Percentiles rank a stretch among this genome's conserved stretches.
phyloP scores from a whole-genome alignment of 495 filamentous ascomycete species.

The Apodospora peruviana region DNA sequence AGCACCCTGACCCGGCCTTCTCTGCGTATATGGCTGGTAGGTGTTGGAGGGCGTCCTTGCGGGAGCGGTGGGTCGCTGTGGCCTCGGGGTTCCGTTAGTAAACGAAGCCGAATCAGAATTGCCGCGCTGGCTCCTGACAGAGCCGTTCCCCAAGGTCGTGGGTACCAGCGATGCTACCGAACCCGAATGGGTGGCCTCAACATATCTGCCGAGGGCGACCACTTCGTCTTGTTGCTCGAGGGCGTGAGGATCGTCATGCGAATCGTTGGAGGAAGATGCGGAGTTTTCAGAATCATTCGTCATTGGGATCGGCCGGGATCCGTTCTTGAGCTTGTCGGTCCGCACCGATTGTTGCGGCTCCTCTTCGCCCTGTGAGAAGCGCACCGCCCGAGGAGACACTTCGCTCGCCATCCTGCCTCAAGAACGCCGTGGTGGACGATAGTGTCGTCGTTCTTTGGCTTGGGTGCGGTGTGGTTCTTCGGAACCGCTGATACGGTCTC shows the following conservation, averaged over 20 bases:
- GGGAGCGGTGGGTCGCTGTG: slow-evolving; percentile 30
- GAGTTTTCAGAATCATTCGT: slow-evolving; percentile 61
- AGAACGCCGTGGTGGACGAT: no score
- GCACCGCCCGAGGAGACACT: slow-evolving; percentile 45
- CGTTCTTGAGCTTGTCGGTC: slow-evolving; percentile 31
- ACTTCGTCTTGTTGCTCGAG: slow-evolving; percentile 44
- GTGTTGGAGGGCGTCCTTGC: slow-evolving; percentile 44
- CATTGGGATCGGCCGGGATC: slow-evolving; percentile 39
- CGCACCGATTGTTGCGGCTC: slow-evolving; percentile 19
- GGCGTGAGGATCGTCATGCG: slow-evolving; percentile 40
- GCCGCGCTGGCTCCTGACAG: slow-evolving; percentile 26
- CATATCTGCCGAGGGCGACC: slow-evolving; percentile 34
- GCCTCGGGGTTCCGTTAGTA: slow-evolving; percentile 22
- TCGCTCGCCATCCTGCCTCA: slow-evolving; percentile 36
- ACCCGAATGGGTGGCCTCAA: slow-evolving; percentile 25
- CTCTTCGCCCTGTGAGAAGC: slow-evolving; percentile 42
- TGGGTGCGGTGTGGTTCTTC: no score
- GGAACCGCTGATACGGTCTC: no score
- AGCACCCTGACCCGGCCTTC: slow-evolving; percentile 24
- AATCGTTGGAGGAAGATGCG: slow-evolving; percentile 58
- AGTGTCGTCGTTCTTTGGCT: no score
- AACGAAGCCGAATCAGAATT: slow-evolving; percentile 15
- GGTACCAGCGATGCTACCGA: slow-evolving; percentile 31
- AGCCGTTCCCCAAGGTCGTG: slow-evolving; percentile 21
- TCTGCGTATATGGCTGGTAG: slow-evolving; percentile 40